Evolutionary conservation across 176 grass and related monocot species (phyloP), one percentile per base, ranked within the genome.

Genomic region (Bonia amplexicaulis): DNA sequence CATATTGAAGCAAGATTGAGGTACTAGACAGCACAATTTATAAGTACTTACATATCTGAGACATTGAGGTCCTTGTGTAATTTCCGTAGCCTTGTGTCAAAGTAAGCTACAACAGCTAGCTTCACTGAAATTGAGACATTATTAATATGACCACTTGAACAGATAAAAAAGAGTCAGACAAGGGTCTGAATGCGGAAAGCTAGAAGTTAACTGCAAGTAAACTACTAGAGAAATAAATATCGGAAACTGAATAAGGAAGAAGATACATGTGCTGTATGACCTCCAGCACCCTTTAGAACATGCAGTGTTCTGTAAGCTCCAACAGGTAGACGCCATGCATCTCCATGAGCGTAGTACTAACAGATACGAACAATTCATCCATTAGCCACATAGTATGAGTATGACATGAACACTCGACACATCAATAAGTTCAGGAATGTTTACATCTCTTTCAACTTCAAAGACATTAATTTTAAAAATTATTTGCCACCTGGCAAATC

Each of bases 31-130:
- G 25, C 0, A 52, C 16, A 64, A 26, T 23, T 78, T 22, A 26
- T 60, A 20, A 71, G 25, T 22, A 74, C 93, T 95, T 92, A 95
- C 96, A 98, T n/a, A 26, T 92, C 62, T 6, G 89, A 78, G 84
- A 93, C 84, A 67, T 90, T 69, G 16, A 98, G 89, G 20, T 98
- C 96, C 78, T 93, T 86, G 0, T 94, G 82, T 69, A 98, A 85
- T 80, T 93, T 94, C 44, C 81, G 69, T 76, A 95, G 59, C 47
- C 96, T 90, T 63, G 91, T 94, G 82, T 95, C 96, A 15, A 98
- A 98, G 78, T 98, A 92, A 64, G 96, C 94, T 31, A 98, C 93
- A 55, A 93, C 96, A 68, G 91, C 96, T 48, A 98, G 86, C 89
- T 95, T 98, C 71, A 98, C 96, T 98, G 91, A 87, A 88, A 85